These are phyloP conservation scores for Emericellopsis atlantica DNA, from an alignment of 2,329 filamentous ascomycete genomes.

Conservation along the genomic window DNA sequence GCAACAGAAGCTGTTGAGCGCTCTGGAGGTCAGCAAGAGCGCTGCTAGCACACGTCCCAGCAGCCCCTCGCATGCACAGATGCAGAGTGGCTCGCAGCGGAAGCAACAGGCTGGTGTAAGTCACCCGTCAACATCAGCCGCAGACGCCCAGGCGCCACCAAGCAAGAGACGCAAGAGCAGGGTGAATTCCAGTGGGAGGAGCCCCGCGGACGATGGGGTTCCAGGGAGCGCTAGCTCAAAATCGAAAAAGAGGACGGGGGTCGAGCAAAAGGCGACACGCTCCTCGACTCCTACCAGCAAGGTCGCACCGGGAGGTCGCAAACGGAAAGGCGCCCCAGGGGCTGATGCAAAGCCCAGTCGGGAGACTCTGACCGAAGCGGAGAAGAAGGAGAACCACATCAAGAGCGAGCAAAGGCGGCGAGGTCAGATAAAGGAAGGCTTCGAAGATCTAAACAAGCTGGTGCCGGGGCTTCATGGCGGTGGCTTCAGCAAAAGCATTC, in stretches of 20 bases:
- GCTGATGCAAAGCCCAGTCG: slow-evolving; percentile 32
- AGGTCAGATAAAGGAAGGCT: slow-evolving; percentile 70
- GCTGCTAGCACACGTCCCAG: slow-evolving; percentile 45
- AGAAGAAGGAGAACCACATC: slow-evolving; percentile 80
- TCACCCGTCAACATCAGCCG: slow-evolving; percentile 4
- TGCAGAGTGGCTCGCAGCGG: not conserved
- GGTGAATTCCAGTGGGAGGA: slow-evolving; percentile 21
- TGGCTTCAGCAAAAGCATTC: slow-evolving; percentile 72
- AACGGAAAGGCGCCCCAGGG: slow-evolving; percentile 33
- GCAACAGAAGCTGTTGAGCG: slow-evolving; percentile 42
- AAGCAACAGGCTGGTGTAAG: slow-evolving; percentile 6
- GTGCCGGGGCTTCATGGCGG: slow-evolving; percentile 64
- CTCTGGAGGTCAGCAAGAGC: slow-evolving; percentile 44
- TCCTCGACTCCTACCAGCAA: not conserved
- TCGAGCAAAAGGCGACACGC: not conserved
- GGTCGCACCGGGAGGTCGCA: slow-evolving; percentile 22
- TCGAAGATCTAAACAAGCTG: slow-evolving; percentile 64
- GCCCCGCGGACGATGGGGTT: slow-evolving; percentile 25
- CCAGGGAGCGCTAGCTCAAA: slow-evolving; percentile 15
- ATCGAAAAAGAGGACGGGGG: slow-evolving; percentile 24
- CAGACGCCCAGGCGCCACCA: slow-evolving; percentile 26
- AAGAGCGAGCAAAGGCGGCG: slow-evolving; percentile 77
- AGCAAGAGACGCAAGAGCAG: slow-evolving; percentile 44
- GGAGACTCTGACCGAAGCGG: slow-evolving; percentile 67
- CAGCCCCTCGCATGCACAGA: slow-evolving; percentile 27